A percentile compares a stretch with the other conserved stretches of the same genome.
phyloP scores from a whole-genome alignment of 257 asterid species.

The Nicotiana otophora region DNA sequence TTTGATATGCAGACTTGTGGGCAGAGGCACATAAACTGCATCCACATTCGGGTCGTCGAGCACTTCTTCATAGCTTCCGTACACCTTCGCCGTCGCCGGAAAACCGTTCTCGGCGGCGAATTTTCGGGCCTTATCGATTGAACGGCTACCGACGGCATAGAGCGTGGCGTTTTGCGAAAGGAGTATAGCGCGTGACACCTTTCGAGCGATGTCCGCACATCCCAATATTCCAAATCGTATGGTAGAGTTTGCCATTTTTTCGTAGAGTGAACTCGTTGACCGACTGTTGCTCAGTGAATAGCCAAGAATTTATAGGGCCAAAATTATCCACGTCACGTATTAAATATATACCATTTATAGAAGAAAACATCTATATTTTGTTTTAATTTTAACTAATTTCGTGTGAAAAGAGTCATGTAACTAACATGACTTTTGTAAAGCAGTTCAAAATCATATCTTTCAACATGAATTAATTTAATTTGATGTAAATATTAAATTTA shows the following conservation, averaged over 20 bases:
- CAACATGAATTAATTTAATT: too few relatives aligned
- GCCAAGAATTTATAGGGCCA: background rate
- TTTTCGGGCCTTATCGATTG: constrained; percentile 48
- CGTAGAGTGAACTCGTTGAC: background rate
- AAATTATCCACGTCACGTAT: background rate
- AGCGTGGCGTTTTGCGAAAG: constrained; percentile 51
- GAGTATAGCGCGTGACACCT: constrained; percentile 43
- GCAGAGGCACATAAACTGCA: constrained; percentile 64
- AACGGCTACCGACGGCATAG: constrained; percentile 61
- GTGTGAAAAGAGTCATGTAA: too few relatives aligned
- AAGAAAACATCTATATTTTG: too few relatives aligned
- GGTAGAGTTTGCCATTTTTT: constrained; percentile 24
- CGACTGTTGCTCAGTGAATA: background rate
- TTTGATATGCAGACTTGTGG: constrained; percentile 60
- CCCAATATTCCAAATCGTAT: constrained; percentile 62
- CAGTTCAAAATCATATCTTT: too few relatives aligned
- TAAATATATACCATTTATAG: too few relatives aligned
- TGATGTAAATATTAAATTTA: too few relatives aligned
- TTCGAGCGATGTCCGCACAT: constrained; percentile 61
- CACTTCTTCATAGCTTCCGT: constrained; percentile 60
- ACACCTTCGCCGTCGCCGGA: constrained; percentile 46
- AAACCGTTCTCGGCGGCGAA: constrained; percentile 50
- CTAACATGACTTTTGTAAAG: too few relatives aligned
- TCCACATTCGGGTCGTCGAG: constrained; percentile 63
- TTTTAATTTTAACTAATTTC: too few relatives aligned